Evolutionary conservation across 176 grass and related monocot genomes (phyloP).

Genomic region (Themeda triandra): DNA sequence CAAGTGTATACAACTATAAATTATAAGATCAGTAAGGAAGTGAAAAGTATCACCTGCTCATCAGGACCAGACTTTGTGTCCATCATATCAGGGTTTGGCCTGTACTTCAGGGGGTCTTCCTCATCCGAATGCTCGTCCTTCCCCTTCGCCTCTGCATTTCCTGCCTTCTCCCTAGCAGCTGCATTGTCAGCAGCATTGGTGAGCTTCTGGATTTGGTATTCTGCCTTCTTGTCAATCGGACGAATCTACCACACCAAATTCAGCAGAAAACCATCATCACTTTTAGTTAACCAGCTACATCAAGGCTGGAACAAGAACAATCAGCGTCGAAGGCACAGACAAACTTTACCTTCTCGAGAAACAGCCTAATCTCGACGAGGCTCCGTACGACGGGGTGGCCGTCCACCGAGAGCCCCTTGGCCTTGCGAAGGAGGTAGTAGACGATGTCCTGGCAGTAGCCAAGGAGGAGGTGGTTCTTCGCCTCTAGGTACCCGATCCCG

Average conservation of each 20-base stretch:
- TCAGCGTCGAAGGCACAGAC: not conserved
- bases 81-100: conserved; percentile 75
- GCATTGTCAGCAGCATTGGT: conserved; percentile 53
- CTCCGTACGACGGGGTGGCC: conserved; percentile 60
- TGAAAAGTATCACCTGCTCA: conserved; percentile 26
- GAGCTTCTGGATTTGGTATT: conserved; percentile 91
- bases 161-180: conserved; percentile 29
- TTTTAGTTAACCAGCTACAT: not conserved
- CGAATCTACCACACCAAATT: conserved; percentile 52
- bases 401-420: conserved; percentile 73
- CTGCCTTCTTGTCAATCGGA: conserved; percentile 86
- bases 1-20: too few relatives aligned
- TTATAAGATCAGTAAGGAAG: not conserved
- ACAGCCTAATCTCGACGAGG: conserved; percentile 79
- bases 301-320: not conserved
- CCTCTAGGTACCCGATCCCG: conserved; percentile 81
- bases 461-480: conserved; percentile 75
- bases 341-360: conserved; percentile 77
- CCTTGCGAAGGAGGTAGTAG: conserved; percentile 81
- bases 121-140: conserved; percentile 40
- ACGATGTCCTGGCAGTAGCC: conserved; percentile 80
- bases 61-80: conserved; percentile 39
- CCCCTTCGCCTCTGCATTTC: conserved; percentile 30
- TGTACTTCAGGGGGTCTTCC: conserved; percentile 60
- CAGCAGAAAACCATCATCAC: not conserved